Evolutionary conservation across 306 rosid species (phyloP), one percentile per base, ranked within the genome.

Genomic region (Herpetospermum pedunculosum): DNA sequence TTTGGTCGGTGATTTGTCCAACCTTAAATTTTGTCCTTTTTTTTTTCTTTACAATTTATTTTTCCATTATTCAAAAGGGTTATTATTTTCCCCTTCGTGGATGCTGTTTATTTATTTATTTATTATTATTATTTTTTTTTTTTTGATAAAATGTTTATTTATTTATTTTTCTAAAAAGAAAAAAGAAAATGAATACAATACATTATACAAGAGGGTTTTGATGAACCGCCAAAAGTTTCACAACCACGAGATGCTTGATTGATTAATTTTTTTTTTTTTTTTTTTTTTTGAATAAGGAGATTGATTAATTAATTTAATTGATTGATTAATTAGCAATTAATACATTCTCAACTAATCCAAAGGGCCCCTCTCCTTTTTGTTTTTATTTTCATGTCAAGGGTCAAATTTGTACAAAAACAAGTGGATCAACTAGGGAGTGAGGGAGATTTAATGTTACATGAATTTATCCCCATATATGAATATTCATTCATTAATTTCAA

Each of bases 151-250:
- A 4, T 44, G 6, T 0, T 1, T 19, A 7, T 26, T 55, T 2
- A 0, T 0, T 53, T 53, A n/a, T 21, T 21, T 53, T 11, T 26
- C 1, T 11, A 26, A 54, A 54, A 54, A 1, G 6, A 12, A 57
- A n/a, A n/a, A n/a, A n/a, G n/a, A n/a, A n/a, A n/a, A n/a, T n/a
- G n/a, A n/a, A n/a, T n/a, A n/a, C n/a, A n/a, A n/a, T n/a, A n/a
- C n/a, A n/a, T n/a, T n/a, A 30, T 25, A 8, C 19, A 32, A 44
- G 6, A 13, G 10, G 18, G 74, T 53, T 53, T 60, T 77, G 73
- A 78, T 63, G 70, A 53, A 86, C 93, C 90, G 91, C 93, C 96
- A 90, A 88, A 83, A 64, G 72, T 83, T 89, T 86, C 81, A 79
- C 79, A 81, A 41, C 96, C 96, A 90, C 89, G 7, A 28, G 83